phyloP scores from a whole-genome alignment of 2,329 filamentous ascomycete species.

The Hypoxylon sp. region DNA sequence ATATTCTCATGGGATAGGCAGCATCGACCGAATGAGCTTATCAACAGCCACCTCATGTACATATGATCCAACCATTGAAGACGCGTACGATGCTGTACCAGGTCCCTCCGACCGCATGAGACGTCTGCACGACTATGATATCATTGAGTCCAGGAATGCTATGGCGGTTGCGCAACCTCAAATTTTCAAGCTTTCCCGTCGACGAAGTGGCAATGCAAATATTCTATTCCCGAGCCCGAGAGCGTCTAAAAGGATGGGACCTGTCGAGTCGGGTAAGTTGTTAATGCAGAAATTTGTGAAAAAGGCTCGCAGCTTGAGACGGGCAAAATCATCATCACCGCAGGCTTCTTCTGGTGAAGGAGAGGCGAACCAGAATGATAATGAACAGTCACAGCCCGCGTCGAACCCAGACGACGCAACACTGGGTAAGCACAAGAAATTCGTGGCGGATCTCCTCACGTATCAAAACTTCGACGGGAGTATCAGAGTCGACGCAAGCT shows the following conservation, averaged over 20 bases:
- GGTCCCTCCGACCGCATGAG: no score
- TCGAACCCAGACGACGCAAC: constrained; percentile 1
- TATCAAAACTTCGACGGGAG: constrained; percentile 25
- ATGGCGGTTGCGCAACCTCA: no score
- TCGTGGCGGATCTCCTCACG: constrained; percentile 15
- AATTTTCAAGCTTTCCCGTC: no score
- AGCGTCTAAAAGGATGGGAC: no score
- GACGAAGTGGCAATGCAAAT: no score
- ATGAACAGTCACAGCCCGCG: neutral
- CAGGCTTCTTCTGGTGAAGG: neutral
- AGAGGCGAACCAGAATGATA: neutral
- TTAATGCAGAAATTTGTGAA: no score
- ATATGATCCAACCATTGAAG: neutral
- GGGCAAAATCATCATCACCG: neutral
- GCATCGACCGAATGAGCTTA: neutral
- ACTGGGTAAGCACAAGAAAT: neutral
- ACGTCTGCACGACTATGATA: neutral
- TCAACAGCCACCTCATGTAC: neutral
- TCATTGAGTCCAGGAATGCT: no score
- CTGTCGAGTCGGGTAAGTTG: no score
- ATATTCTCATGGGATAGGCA: neutral
- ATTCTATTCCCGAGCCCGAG: no score
- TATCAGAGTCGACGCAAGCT: constrained; percentile 3
- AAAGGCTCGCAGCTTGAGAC: no score
- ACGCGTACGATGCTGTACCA: neutral